Percentiles rank a stretch among this genome's conserved stretches.
Conservation (phyloP, 1,284 basidiomycete genomes). For the Naganishia liquefaciens region DNA sequence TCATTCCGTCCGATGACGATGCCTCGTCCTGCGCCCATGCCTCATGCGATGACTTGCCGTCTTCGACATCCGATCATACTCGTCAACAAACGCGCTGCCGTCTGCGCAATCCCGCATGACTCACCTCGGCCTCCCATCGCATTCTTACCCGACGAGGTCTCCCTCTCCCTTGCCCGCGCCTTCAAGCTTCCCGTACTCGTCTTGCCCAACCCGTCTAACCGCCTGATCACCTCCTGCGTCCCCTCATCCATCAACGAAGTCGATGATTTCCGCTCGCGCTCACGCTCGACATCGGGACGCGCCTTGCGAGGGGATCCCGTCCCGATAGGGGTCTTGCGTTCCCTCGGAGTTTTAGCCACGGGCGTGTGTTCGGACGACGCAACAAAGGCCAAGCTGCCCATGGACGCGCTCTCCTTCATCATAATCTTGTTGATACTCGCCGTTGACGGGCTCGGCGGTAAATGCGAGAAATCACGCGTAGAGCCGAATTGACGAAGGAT, state of each 20-base stretch:
- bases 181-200: constrained; percentile 59
- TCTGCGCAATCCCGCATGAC: too few relatives aligned
- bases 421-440: constrained; percentile 76
- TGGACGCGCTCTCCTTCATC: constrained; percentile 61
- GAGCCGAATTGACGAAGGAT: constrained; percentile 56
- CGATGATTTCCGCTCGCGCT: not conserved
- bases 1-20: too few relatives aligned
- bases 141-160: too few relatives aligned
- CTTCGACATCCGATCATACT: too few relatives aligned
- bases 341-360: not conserved
- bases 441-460: constrained; percentile 82
- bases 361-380: constrained; percentile 33
- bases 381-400: constrained; percentile 52
- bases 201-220: constrained; percentile 84
- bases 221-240: constrained; percentile 86
- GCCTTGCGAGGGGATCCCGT: constrained; percentile 14
- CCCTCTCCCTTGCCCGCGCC: constrained; percentile 56
- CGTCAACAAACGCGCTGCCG: too few relatives aligned
- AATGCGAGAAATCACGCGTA: constrained; percentile 74
- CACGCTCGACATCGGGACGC: not conserved
- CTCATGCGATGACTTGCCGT: too few relatives aligned
- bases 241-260: constrained; percentile 62
- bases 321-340: constrained; percentile 10
- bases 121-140: too few relatives aligned
- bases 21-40: too few relatives aligned